Evolutionary conservation across 148 eudicot genomes (phyloP).

Genomic region (Gaultheria prostrata): DNA sequence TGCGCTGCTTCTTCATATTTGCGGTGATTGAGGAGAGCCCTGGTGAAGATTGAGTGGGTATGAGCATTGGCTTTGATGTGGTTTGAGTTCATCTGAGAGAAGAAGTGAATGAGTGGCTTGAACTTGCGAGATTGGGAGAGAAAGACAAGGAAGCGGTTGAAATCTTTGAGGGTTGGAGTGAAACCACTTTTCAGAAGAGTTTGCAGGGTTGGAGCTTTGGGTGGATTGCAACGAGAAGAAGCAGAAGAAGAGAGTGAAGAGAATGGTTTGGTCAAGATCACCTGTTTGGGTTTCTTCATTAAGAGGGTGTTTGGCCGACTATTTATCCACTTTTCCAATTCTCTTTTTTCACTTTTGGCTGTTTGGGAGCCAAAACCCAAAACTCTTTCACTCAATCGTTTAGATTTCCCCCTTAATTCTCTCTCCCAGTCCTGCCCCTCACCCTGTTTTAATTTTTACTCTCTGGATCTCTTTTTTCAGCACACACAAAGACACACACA

Average conservation of each 20-base stretch:
- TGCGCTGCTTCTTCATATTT: constrained; percentile 30
- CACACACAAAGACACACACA: too few species aligned
- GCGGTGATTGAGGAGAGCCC: constrained; percentile 34
- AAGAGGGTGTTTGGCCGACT: too few species aligned
- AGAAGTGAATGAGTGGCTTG: constrained; percentile 26
- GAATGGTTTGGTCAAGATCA: constrained; percentile 5
- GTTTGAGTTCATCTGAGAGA: constrained; percentile 38
- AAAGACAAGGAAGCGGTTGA: constrained; percentile 27
- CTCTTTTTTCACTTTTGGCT: too few species aligned
- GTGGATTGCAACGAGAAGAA: not conserved
- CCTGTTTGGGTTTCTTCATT: not conserved
- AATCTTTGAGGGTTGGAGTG: constrained; percentile 31
- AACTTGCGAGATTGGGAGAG: constrained; percentile 27
- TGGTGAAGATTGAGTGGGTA: constrained; percentile 28
- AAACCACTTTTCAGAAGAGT: constrained; percentile 35
- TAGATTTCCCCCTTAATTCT: too few species aligned
- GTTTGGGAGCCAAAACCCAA: too few species aligned
- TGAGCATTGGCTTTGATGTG: constrained; percentile 22
- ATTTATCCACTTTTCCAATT: too few species aligned
- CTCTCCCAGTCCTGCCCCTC: too few species aligned
- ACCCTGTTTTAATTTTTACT: too few species aligned
- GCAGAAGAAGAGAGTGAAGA: not conserved
- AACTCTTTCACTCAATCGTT: too few species aligned
- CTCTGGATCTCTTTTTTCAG: too few species aligned
- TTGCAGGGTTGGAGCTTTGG: constrained; percentile 12